phyloP scores from a whole-genome alignment of 768 basidiomycete species.

The Coprinopsis cinerea region DNA sequence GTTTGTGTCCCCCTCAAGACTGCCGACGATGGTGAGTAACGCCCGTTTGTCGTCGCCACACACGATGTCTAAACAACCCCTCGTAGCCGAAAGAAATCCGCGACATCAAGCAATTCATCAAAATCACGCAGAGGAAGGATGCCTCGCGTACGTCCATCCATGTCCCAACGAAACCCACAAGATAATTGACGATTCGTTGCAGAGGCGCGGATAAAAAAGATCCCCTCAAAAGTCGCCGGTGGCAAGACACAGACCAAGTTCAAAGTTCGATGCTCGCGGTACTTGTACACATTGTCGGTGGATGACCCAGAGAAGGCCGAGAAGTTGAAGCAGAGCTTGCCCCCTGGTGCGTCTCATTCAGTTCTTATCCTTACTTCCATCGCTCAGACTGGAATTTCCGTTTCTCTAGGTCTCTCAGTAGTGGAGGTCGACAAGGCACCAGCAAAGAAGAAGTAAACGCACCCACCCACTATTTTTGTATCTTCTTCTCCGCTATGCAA shows the following conservation, averaged over 20 bases:
- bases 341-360: slow-evolving; percentile 68
- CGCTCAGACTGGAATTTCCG: no score
- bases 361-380: not conserved
- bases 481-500: slow-evolving; percentile 16
- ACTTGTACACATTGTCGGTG: slow-evolving; percentile 94
- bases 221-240: slow-evolving; percentile 55
- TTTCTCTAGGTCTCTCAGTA: slow-evolving; percentile 58
- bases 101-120: slow-evolving; percentile 98
- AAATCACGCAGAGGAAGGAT: slow-evolving; percentile 96
- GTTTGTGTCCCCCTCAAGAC: slow-evolving; percentile 24
- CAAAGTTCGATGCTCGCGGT: slow-evolving; percentile 96
- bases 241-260: slow-evolving; percentile 90
- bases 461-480: slow-evolving; percentile 10
- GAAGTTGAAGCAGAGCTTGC: slow-evolving; percentile 91
- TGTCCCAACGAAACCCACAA: slow-evolving; percentile 1
- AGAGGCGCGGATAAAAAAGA: slow-evolving; percentile 99
- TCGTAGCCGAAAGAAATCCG: slow-evolving; percentile 91
- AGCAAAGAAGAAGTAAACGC: slow-evolving; percentile 66
- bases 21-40: slow-evolving; percentile 36
- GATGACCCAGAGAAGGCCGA: slow-evolving; percentile 98
- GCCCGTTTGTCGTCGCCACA: slow-evolving; percentile 9
- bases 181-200: slow-evolving; percentile 11
- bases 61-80: not conserved
- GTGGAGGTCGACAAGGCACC: slow-evolving; percentile 58
- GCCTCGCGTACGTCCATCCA: slow-evolving; percentile 70